Evolutionary conservation across 2,329 filamentous ascomycete species (phyloP), one percentile per base, ranked within the genome.

Genomic region (Fusarium miscanthi): DNA sequence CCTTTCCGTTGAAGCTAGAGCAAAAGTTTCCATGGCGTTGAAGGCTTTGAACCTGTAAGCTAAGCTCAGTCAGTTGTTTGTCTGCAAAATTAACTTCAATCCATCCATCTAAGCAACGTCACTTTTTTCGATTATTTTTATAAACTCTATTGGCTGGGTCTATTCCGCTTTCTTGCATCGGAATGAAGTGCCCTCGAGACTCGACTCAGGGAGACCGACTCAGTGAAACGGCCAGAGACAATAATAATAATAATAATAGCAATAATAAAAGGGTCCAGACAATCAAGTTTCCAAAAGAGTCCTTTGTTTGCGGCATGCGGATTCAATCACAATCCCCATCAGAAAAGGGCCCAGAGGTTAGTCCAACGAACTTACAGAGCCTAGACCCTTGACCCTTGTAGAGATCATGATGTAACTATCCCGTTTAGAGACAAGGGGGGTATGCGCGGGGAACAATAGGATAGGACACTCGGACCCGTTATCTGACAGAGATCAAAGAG

Each of bases 301-400:
- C 31, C 40, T 43, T 41, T 40, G n/a, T 23, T 48, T 49, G 51
- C 45, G 16, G 30, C 16, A 35, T 46, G 64, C 41, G 57, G 45
- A 51, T 57, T 68, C 64, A 23, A 37, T 25, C 17, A 38, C 33
- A 49, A 58, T 27, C 42, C 43, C 33, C 52, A 38, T 40, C 17
- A 43, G 31, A 27, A 41, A 42, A 46, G 31, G 42, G 16, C 43
- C 35, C 23, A 23, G 35, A 25, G 23, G 4, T 25, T 33, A 33
- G 42, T 68, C 27, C 42, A 52, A 37, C 31, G 37, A 46, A 53
- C 57, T 45, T 37, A 13, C 27, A 45, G 56, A 37, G 56, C 43
- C 56, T 27, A 51, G 42, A 49, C 48, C 48, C 59, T 69, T 59
- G 64, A 69, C 52, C 66, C 66, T 43, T 63, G 66, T 53, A 37